These are phyloP conservation scores for Aspergillus mulundensis DNA, from an alignment of 495 filamentous ascomycete species.

Conservation along the genomic window DNA sequence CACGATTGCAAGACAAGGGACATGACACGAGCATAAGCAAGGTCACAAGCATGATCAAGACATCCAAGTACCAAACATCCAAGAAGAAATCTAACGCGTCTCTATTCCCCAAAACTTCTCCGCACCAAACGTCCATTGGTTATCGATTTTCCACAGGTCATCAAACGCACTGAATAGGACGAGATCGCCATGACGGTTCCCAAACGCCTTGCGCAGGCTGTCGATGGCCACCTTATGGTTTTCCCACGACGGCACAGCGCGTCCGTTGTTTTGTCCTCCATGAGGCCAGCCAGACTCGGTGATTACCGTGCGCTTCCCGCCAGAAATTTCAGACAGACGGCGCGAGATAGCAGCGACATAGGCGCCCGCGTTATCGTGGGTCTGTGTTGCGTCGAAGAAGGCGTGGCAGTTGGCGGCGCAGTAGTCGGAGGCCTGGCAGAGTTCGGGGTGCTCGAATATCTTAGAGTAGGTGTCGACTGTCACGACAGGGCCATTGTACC, in stretches of 20 bases:
- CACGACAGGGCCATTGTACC: conserved; percentile 71
- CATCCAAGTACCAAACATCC: not conserved
- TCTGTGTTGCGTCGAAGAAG: conserved; percentile 68
- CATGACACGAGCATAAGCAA: not conserved
- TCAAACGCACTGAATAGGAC: conserved; percentile 75
- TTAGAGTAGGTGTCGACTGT: conserved; percentile 75
- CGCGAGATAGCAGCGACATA: conserved; percentile 55
- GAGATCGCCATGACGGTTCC: conserved; percentile 40
- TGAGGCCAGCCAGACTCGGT: conserved; percentile 86
- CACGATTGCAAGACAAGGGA: not conserved
- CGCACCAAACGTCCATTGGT: conserved; percentile 55
- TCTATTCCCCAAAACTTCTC: conserved; percentile 72
- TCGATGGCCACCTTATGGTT: conserved; percentile 63
- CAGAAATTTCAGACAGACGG: conserved; percentile 46
- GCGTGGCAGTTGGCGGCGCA: conserved; percentile 79
- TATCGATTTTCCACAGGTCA: conserved; percentile 74
- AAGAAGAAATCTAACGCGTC: conserved; percentile 6
- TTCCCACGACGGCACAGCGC: conserved; percentile 56
- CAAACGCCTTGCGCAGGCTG: conserved; percentile 55
- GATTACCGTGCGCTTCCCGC: conserved; percentile 55
- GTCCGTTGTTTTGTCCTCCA: conserved; percentile 56
- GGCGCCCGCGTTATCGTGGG: conserved; percentile 54
- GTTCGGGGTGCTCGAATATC: conserved; percentile 56
- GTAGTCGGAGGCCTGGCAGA: conserved; percentile 73
- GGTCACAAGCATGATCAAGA: not conserved